Base-by-base conservation (phyloP, 2,329 filamentous ascomycete species). In the Ceratocystis harringtonii region DNA sequence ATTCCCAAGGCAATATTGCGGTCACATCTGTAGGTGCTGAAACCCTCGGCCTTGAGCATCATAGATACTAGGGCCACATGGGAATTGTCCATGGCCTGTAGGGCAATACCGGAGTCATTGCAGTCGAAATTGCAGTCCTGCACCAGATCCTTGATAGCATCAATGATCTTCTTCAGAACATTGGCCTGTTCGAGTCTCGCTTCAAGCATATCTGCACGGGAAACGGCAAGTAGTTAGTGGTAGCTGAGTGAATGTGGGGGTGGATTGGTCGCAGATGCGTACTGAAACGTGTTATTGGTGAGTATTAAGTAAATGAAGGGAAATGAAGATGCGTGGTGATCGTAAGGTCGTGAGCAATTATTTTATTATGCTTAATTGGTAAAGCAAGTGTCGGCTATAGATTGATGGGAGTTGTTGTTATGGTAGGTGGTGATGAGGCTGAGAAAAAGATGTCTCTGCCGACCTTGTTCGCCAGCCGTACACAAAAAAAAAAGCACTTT, bases 71-170 rank as follows among this genome's bases (percentile, higher is more conserved):
- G 89, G 69, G 94, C 94, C 72, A 99, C 94, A 79, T 99, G 94
- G 62, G 92, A 97, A 84, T 97, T 99, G 82, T 99, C 94, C 95
- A 99, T 99, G 73, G 94, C 94, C 79, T 99, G 94, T 66, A 99
- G 89, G 63, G 92, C 92, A 73, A 99, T 94, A 69, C 94, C 94
- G 65, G 90, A 92, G 82, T 99, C 95, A 88, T 97, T 99, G 88
- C 95, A 99, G 83, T 99, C 94, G 80, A 99, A 99, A 80, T 99
- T 99, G 86, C 94, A 99, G 80, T 99, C 94, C 78, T 97, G 94
- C 64, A 99, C 94, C 63, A 99, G 86, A 73, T 99, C 94, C 79
- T 96, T 97, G 86, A 99, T 96, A 72, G 95, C 90, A 76, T 99
- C 95, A 73, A 99, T 92, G 69, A 97, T 90, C 88, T 94, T 96